phyloP scores from a whole-genome alignment of 2,329 filamentous ascomycete species.

The Aspergillus viridinutans region DNA sequence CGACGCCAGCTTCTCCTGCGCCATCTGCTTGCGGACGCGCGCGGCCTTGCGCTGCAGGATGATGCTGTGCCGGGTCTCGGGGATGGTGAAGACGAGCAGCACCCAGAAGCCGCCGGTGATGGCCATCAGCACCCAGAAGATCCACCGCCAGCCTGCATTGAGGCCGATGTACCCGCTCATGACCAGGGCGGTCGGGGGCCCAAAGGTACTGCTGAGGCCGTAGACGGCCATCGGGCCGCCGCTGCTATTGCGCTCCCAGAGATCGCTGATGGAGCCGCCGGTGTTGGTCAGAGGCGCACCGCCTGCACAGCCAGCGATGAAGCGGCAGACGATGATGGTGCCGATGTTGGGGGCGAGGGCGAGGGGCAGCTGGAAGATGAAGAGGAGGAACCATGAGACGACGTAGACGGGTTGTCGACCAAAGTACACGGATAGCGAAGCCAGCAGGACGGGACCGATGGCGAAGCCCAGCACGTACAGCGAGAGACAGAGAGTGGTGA shows the following conservation, averaged over 20 bases:
- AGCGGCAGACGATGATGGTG: constrained; percentile 26
- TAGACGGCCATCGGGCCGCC: constrained; percentile 34
- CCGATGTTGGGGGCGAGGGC: constrained; percentile 26
- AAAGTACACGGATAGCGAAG: constrained; percentile 34
- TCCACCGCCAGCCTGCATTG: constrained; percentile 50
- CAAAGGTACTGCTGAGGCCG: constrained; percentile 33
- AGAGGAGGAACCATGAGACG: constrained; percentile 27
- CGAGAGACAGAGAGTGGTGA: constrained; percentile 31
- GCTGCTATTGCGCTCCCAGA: constrained; percentile 29
- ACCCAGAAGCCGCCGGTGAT: constrained; percentile 50
- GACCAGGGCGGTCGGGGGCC: constrained; percentile 31
- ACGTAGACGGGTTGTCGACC: constrained; percentile 34
- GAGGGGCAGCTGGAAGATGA: constrained; percentile 27
- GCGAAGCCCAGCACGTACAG: constrained; percentile 28
- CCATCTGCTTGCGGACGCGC: constrained; percentile 42
- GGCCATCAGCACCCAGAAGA: constrained; percentile 58
- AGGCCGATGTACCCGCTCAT: constrained; percentile 32
- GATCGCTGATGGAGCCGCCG: constrained; percentile 26
- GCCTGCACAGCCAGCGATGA: constrained; percentile 27
- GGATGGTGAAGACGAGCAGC: constrained; percentile 43
- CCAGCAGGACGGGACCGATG: constrained; percentile 26
- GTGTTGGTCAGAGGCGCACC: constrained; percentile 33
- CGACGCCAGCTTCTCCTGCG: constrained; percentile 53
- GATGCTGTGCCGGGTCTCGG: constrained; percentile 54
- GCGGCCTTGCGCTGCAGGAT: constrained; percentile 56